Conservation (phyloP, 2,329 filamentous ascomycete species). For the Falciphora oryzae region DNA sequence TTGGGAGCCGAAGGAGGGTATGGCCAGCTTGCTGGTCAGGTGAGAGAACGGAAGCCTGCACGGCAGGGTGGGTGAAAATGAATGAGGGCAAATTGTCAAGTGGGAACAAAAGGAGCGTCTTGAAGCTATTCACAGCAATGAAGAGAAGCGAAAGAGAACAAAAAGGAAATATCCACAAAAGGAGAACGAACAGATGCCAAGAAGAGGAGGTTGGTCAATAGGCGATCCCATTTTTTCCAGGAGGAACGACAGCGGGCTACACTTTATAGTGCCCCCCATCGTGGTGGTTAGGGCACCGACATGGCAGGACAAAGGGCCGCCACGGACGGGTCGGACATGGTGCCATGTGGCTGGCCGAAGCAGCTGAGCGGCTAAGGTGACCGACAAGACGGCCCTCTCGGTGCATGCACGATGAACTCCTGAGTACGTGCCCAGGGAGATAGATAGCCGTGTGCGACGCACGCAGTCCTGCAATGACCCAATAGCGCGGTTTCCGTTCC, state of each 20-base stretch:
- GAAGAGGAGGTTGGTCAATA: background rate
- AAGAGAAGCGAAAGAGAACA: background rate
- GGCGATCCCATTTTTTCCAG: background rate
- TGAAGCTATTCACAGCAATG: constrained; percentile 19
- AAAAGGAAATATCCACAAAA: background rate
- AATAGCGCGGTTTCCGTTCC: background rate
- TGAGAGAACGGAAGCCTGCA: constrained; percentile 26
- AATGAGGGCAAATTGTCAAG: constrained; percentile 15
- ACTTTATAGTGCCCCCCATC: background rate
- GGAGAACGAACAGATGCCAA: background rate
- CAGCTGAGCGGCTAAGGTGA: background rate
- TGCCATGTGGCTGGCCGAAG: background rate
- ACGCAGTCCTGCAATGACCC: background rate
- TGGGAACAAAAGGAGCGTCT: constrained; percentile 14
- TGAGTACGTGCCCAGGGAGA: background rate
- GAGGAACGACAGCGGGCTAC: background rate
- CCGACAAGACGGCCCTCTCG: too few relatives aligned
- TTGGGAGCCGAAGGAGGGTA: background rate
- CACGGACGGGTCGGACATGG: too few relatives aligned
- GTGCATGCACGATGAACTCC: background rate
- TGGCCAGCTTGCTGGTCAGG: constrained; percentile 3
- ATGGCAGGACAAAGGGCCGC: too few relatives aligned
- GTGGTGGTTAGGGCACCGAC: background rate
- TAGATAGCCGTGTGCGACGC: background rate
- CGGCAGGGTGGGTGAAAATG: constrained; percentile 21